Percentiles rank a stretch among this genome's conserved stretches.
Conservation (phyloP, 2,329 filamentous ascomycete species). For the Ophiostoma montium region DNA sequence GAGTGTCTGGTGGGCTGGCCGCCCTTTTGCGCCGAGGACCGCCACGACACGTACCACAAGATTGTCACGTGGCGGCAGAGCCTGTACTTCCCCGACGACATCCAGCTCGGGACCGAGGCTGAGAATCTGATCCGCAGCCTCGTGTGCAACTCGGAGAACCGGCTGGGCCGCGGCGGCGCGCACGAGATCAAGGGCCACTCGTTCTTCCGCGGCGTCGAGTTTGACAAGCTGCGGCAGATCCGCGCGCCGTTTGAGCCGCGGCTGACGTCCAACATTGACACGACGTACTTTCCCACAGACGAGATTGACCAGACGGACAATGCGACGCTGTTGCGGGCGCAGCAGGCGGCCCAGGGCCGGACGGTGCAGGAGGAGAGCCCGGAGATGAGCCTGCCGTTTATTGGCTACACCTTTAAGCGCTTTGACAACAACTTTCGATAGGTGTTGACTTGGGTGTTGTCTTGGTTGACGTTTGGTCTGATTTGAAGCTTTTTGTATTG, state of each 20-base stretch:
- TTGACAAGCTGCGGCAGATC: constrained; percentile 82
- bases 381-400: constrained; percentile 92
- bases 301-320: constrained; percentile 97
- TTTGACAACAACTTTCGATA: constrained; percentile 62
- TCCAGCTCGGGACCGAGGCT: constrained; percentile 74
- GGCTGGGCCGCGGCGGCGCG: constrained; percentile 73
- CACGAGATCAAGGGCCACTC: constrained; percentile 86
- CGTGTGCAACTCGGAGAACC: constrained; percentile 86
- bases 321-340: constrained; percentile 70
- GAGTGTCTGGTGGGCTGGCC: constrained; percentile 98
- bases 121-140: constrained; percentile 88
- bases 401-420: constrained; percentile 95
- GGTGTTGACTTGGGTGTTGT: neutral
- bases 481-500: too few relatives aligned
- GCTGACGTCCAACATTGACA: constrained; percentile 84
- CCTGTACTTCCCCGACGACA: constrained; percentile 91
- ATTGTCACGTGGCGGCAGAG: constrained; percentile 97
- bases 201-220: constrained; percentile 95
- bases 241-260: constrained; percentile 93
- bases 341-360: constrained; percentile 54
- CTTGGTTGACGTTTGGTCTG: too few relatives aligned
- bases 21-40: constrained; percentile 95
- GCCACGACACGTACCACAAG: constrained; percentile 95
- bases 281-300: constrained; percentile 96
- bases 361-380: constrained; percentile 57